Evolutionary conservation across 140 eudicot genomes (phyloP), one percentile per base, ranked within the genome.

Genomic region (Stevia rebaudiana): DNA sequence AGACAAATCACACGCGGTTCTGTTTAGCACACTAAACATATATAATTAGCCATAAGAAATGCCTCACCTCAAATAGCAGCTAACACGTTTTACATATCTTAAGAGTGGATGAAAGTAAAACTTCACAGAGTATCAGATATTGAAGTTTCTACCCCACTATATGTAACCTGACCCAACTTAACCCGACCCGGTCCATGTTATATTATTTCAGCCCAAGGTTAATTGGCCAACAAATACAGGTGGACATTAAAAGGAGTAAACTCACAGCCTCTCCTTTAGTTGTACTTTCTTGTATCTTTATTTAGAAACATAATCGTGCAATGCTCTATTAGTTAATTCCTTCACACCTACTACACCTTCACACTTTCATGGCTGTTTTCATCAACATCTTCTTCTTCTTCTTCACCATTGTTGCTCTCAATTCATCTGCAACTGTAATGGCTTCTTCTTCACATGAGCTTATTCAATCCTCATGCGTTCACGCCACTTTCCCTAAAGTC

Each of bases 401-500:
- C 61, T 48, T 74, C 76, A 11, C 46, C 58, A 19, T 23, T 69
- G 42, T 17, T 53, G 30, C n/a, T 53, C 64, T 13, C 62, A 57
- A 35, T 43, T 33, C 50, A 25, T 6, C 17, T 7, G 40, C 70
- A 17, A 41, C 46, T 31, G 55, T 46, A 24, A 65, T 9, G 48
- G 49, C 74, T 6, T 8, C 71, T 12, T 17, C 80, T 1, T 11
- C 73, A 8, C 42, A 63, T 8, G 82, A 81, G 51, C 83, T 89
- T 10, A 71, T 89, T 65, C 76, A 70, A 10, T 22, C 80, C 3
- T 86, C 92, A 1, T 89, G 97, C 81, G 66, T 31, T 41, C 86
- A 86, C 62, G 97, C 97, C 67, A 86, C 83, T 80, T 89, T 83
- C 81, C 97, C 97, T 4, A 68, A 63, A 47, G 60, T 89, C 17